Evolutionary conservation across 2,329 filamentous ascomycete genomes (phyloP), one percentile per base, ranked within the genome.

Genomic region (Pseudogymnoascus sp.): DNA sequence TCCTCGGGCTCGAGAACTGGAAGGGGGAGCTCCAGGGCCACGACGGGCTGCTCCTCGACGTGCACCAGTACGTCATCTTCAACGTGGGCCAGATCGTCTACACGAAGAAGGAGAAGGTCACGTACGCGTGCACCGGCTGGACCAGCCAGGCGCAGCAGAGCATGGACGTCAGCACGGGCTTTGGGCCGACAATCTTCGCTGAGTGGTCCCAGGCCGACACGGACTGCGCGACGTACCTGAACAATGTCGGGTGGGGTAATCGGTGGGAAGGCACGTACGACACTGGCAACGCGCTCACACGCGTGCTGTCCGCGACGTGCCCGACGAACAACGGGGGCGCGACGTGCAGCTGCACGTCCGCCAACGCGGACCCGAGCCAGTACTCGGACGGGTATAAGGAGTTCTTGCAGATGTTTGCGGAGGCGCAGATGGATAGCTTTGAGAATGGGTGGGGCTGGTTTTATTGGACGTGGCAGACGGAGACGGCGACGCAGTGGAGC

Each of bases 151-250:
- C 91, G 13, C 73, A 84, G 66, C 78, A 85, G 65, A 90, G 87
- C 73, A 88, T 91, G 79, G 82, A 91, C 76, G 88, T 82, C 4
- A 76, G 79, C 4, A 90, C 87, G 0, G 93, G 93, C 9, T 99
- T 93, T 78, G 95, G 95, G 0, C 93, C 93, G 0, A 97, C 92
- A 17, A 85, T 97, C 69, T 93, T 96, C 75, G 95, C 93, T 68
- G 95, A 99, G 80, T 99, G 93, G 92, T 93, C 89, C 0, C 93
- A 97, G 78, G 93, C 95, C 40, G 95, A 99, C 76, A 97, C 95
- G 1, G 95, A 99, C 78, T 99, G 95, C 78, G 87, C 92, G 0
- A 76, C 82, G 65, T 86, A 90, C 76, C 84, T 99, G 70, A 97
- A 96, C 76, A 93, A 96, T 76, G 91, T 97, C 38, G 88, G 88